Percentiles rank a stretch among this genome's conserved stretches.
These are phyloP conservation scores for Juncus effusus DNA, from an alignment of 176 grass and related monocot species.

Conservation along the genomic window DNA sequence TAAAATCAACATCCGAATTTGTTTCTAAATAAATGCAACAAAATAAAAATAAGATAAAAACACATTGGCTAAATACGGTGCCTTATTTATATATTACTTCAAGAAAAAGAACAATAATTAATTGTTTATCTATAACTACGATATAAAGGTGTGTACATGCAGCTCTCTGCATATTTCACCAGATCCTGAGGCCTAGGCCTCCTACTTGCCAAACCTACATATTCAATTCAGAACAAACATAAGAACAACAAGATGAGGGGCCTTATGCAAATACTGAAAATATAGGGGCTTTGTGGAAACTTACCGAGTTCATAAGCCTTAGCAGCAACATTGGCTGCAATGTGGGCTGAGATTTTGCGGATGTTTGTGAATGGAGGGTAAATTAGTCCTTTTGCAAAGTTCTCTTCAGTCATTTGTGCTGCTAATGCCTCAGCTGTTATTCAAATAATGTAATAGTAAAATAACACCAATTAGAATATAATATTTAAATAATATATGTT, in stretches of 20 bases:
- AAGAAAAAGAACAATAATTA: background rate
- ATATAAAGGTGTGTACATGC: slow-evolving; percentile 78
- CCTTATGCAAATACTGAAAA: background rate
- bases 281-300: background rate
- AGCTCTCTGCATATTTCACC: slow-evolving; percentile 72
- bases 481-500: background rate
- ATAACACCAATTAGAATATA: too few species aligned
- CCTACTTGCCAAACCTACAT: slow-evolving; percentile 52
- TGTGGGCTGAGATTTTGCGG: slow-evolving; percentile 77
- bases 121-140: slow-evolving; percentile 54
- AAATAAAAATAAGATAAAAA: background rate
- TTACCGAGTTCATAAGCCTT: slow-evolving; percentile 88
- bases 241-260: background rate
- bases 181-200: slow-evolving; percentile 60
- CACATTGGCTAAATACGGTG: slow-evolving; percentile 3
- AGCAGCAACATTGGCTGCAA: slow-evolving; percentile 75
- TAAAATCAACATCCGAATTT: background rate
- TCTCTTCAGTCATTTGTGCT: slow-evolving; percentile 61
- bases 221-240: slow-evolving; percentile 12
- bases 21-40: background rate
- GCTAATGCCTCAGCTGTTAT: slow-evolving; percentile 75
- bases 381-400: slow-evolving; percentile 61
- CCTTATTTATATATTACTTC: slow-evolving; percentile 21
- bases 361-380: slow-evolving; percentile 90
- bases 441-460: background rate